phyloP scores from a whole-genome alignment of 2,329 filamentous ascomycete species.

The Cladosporium sp. region DNA sequence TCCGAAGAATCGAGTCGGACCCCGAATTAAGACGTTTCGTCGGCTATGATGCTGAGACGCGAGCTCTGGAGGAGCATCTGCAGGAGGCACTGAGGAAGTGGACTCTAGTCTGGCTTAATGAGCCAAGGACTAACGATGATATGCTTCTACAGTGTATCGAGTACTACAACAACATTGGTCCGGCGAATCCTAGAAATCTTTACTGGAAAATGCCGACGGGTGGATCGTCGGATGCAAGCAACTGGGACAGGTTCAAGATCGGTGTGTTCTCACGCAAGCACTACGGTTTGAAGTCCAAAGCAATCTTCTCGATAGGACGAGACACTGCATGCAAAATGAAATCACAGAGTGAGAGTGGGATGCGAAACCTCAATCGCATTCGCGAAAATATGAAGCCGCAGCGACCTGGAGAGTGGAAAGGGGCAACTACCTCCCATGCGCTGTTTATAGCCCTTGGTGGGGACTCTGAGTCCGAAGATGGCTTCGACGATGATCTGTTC shows the following conservation, averaged over 20 bases:
- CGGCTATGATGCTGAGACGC: neutral
- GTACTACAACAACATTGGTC: neutral
- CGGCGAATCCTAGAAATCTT: neutral
- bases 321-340: conserved; percentile 3
- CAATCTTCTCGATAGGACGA: neutral
- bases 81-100: neutral
- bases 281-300: neutral
- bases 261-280: conserved; percentile 12
- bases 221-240: neutral
- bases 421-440: neutral
- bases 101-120: neutral
- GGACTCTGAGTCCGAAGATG: neutral
- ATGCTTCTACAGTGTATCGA: neutral
- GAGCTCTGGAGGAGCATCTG: neutral
- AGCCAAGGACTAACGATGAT: neutral
- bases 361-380: neutral
- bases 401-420: neutral
- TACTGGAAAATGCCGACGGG: neutral
- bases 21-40: neutral
- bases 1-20: neutral
- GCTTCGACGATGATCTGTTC: neutral
- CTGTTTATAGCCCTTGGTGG: neutral
- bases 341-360: neutral
- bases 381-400: neutral
- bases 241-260: conserved; percentile 8